These are phyloP conservation scores for Aureobasidium sp. DNA, from an alignment of 2,329 filamentous ascomycete species.

Conservation along the genomic window DNA sequence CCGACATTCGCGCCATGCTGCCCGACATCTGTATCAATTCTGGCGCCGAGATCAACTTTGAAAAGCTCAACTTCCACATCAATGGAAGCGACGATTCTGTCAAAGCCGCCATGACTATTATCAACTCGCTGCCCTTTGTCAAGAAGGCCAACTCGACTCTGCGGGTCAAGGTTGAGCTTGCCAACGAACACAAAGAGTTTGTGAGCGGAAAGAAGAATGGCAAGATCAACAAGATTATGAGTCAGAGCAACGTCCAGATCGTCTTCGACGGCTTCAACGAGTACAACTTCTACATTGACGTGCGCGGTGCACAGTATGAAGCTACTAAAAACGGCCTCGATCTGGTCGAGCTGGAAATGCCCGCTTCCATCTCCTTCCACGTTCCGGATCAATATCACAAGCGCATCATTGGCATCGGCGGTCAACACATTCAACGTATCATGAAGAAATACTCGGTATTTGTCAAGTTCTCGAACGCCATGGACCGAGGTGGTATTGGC, in stretches of 20 bases:
- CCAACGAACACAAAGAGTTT: constrained; percentile 99
- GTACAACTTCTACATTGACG: constrained; percentile 99
- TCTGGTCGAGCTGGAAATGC: constrained; percentile 97
- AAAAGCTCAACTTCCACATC: constrained; percentile 87
- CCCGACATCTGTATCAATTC: constrained; percentile 95
- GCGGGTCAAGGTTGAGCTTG: constrained; percentile 94
- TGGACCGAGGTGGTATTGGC: constrained; percentile 89
- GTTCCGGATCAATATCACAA: constrained; percentile 99
- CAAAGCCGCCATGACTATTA: constrained; percentile 88
- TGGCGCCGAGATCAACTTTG: constrained; percentile 87
- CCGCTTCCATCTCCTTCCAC: constrained; percentile 96
- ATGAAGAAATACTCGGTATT: constrained; percentile 99
- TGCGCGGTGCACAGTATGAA: constrained; percentile 85
- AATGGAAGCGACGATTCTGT: constrained; percentile 95
- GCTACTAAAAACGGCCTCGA: constrained; percentile 87
- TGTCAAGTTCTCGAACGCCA: constrained; percentile 98
- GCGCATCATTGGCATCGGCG: constrained; percentile 96
- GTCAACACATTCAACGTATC: constrained; percentile 97
- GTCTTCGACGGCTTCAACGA: constrained; percentile 99
- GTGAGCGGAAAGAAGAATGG: constrained; percentile 99
- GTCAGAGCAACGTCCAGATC: constrained; percentile 97
- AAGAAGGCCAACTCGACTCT: constrained; percentile 84
- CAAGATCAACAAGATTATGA: constrained; percentile 99
- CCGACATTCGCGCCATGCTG: constrained; percentile 81
- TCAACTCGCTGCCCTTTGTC: constrained; percentile 85